Base-by-base conservation (phyloP, 2,329 filamentous ascomycete species). In the Nemania sp. region DNA sequence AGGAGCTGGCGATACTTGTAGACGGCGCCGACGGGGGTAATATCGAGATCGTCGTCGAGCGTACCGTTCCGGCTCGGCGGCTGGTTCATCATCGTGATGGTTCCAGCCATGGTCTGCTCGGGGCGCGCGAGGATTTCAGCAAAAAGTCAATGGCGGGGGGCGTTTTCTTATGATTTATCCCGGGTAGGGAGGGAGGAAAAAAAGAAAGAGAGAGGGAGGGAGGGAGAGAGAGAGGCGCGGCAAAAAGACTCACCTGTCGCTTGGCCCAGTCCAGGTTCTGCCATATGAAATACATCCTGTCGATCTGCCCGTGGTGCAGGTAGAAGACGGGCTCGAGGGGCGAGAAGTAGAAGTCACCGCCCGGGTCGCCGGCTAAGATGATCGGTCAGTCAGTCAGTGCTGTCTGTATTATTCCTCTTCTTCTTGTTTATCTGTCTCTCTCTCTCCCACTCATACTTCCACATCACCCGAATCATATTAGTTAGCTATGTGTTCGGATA, bases 251-350 rank as follows among this genome's bases (percentile, higher is more conserved):
- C 58, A 72, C 75, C 74, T 72, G 72, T 64, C 76, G 63, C 43
- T 75, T 70, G 43, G 70, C 69, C 70, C 72, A 75, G 65, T 81
- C 75, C 20, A 79, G 74, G 57, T 78, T 79, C 70, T 81, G 79
- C 79, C 79, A 82, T 64, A 81, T 77, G 68, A 77, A 81, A 69
- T 79, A 80, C 48, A 79, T 71, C 12, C 80, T 73, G 61, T 82
- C 80, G 54, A 82, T 76, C 64, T 79, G 74, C 0, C 71, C 77
- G 57, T 81, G 80, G 62, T 82, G 79, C 9, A 79, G 66, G 60
- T 74, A 81, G 69, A 81, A 81, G 1, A 69, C 77, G 2, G 80
- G 80, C 59, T 81, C 80, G 4, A 76, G 72, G 0, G 79, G 75
- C 10, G 77, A 78, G 46, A 77, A 74, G 62, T 76, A 76, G 63